phyloP scores from a whole-genome alignment of 1,284 basidiomycete genomes.

The Cryptococcus sp. region DNA sequence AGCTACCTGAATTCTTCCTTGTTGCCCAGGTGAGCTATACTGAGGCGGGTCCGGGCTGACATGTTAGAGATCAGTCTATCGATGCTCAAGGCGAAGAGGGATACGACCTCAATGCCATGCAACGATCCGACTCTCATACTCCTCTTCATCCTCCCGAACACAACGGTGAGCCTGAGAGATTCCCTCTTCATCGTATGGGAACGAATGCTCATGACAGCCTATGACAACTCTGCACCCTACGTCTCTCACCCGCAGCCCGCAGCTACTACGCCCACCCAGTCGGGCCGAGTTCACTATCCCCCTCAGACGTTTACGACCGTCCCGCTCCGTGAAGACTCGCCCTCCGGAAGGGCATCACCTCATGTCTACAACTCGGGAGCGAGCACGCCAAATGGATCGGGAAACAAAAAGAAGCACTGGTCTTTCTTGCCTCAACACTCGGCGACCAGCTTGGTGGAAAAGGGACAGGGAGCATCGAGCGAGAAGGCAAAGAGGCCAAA shows the following conservation, averaged over 20 bases:
- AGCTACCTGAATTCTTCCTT: no score
- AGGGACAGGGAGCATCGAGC: conserved; percentile 2
- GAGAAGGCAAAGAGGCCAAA: conserved; percentile 21
- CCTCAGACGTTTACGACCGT: conserved; percentile 31
- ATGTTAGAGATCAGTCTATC: conserved; percentile 8
- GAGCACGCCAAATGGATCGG: conserved; percentile 21
- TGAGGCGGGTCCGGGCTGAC: no score
- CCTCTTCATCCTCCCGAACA: conserved; percentile 2
- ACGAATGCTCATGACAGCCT: neutral
- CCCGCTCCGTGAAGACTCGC: conserved; percentile 27
- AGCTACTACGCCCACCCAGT: conserved; percentile 8
- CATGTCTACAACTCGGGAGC: conserved; percentile 13
- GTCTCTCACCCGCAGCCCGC: conserved; percentile 7
- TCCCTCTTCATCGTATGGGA: neutral
- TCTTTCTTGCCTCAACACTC: conserved; percentile 25
- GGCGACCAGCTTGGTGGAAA: conserved; percentile 6
- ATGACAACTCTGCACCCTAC: neutral
- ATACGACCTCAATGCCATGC: conserved; percentile 1
- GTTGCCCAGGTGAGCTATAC: no score
- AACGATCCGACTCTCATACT: conserved; percentile 2
- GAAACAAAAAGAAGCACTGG: conserved; percentile 25
- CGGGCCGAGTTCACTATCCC: conserved; percentile 33
- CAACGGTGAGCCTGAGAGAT: neutral
- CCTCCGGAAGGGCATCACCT: conserved; percentile 9
- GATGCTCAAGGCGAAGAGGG: conserved; percentile 1